Percentiles rank a stretch among this genome's conserved stretches.
Evolutionary conservation across 441 rosid species (phyloP).

Genomic region (Syzygium malaccense): DNA sequence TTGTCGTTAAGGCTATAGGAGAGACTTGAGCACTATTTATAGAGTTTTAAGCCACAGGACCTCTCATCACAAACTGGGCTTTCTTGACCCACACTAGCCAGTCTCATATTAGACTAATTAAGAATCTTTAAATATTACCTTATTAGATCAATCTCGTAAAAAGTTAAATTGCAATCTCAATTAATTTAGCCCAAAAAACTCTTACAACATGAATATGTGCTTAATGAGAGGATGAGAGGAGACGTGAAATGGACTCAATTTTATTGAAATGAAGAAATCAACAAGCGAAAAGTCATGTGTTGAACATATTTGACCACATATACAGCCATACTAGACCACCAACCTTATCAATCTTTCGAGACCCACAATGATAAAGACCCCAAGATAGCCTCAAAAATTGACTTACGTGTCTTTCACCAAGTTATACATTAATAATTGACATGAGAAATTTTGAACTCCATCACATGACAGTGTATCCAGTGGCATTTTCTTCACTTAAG

Average conservation of each 20-base stretch:
- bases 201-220: not conserved
- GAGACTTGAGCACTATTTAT: no score
- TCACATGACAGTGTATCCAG: slow-evolving; percentile 14
- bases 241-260: not conserved
- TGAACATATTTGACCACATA: not conserved
- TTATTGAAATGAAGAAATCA: not conserved
- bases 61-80: no score
- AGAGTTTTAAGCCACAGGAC: no score
- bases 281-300: not conserved
- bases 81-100: no score
- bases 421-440: not conserved
- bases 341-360: not conserved
- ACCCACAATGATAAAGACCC: not conserved
- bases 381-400: not conserved
- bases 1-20: no score
- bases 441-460: not conserved
- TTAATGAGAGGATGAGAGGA: not conserved
- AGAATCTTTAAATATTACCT: no score
- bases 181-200: no score
- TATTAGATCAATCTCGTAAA: no score
- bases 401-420: not conserved
- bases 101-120: no score
- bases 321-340: not conserved
- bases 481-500: slow-evolving; percentile 13
- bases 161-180: no score